Evolutionary conservation across 352 stramenopile species (phyloP), one percentile per base, ranked within the genome.

Genomic region (Peronospora tabacina): DNA sequence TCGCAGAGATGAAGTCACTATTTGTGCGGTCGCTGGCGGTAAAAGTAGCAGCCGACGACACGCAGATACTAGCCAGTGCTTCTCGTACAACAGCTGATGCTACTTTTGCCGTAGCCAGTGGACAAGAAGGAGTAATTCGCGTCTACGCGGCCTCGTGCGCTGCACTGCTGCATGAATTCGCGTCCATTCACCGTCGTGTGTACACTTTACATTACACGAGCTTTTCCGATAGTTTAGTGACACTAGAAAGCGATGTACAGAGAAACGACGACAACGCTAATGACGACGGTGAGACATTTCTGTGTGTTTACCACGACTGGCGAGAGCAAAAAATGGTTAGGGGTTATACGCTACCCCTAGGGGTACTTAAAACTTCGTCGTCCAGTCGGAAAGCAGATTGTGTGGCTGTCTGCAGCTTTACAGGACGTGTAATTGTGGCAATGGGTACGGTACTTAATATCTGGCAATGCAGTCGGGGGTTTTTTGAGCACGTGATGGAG

Each of bases 401-500:
- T 19, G 64, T 93, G 10, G 77, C 77, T 10, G 82, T 93, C 1
- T 93, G 82, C 58, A 88, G 75, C 69, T 89, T 87, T 57, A 88
- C 82, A 7, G 82, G 82, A 0, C 73, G 82, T 29, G 80, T 93
- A 1, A 73, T 78, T 7, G 72, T 93, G 5, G 79, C 75, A 4
- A 90, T 85, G 72, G 75, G 79, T 13, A 68, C 70, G 7, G 67
- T 85, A 22, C 49, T 93, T 35, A 93, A 93, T 49, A 78, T 93
- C 13, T 93, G 82, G 82, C 82, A 93, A 51, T 90, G 79, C 52
- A 89, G 79, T 42, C 72, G 65, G 34, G 79, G 79, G 40, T 89
- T 93, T 57, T 93, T 93, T 45, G 79, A 93, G 68, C 82, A 93
- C 51, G 78, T 93, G n/a, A 81, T 93, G 70, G 82, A 93, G 57